Evolutionary conservation across 768 basidiomycete genomes (phyloP), one percentile per base, ranked within the genome.

Genomic region (Gautieria morchelliformis): DNA sequence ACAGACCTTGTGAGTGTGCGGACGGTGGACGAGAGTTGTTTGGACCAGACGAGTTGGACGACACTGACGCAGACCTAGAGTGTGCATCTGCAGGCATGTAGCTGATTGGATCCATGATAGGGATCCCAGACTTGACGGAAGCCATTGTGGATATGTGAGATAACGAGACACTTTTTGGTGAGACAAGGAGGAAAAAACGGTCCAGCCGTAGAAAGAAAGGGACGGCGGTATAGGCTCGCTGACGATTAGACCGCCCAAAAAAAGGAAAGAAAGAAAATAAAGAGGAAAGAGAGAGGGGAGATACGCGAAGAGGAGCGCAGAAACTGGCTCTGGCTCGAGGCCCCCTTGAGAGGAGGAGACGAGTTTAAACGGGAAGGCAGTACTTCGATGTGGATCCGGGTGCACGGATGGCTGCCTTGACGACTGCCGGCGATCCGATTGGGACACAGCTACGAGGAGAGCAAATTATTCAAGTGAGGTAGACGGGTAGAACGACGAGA

Each of bases 1-100:
- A 54, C 53, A 33, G 30, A 52, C 49, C 22, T 52, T 39, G 39
- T 24, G 42, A 50, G 24, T 40, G 86, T 63, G 87, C 84, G 51
- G 88, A 90, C 62, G 87, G 87, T 40, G 87, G 86, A 22, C 88
- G 81, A 48, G 87, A 87, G 64, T 77, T 77, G 49, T 39, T 42
- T 1, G 84, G 86, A 66, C 82, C 82, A 49, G 85, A 81, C 58
- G 85, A 86, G 50, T 82, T 78, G 40, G 88, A 89, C 44, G 85
- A 85, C 68, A 88, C 78, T 19, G 89, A 91, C 68, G 78, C 81
- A 46, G 88, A 88, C 67, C 89, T 80, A 32, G 88, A 89, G 68
- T 87, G 89, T 61, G 45, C 19, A 17, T 50, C 56, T 33, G 48
- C 48, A 14, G 75, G 76, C 56, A 58, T 52, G 46, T 57, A 47